Evolutionary conservation across 177 flowering plant species (phyloP), one percentile per base, ranked within the genome.

Genomic region (Vitis hybrid): DNA sequence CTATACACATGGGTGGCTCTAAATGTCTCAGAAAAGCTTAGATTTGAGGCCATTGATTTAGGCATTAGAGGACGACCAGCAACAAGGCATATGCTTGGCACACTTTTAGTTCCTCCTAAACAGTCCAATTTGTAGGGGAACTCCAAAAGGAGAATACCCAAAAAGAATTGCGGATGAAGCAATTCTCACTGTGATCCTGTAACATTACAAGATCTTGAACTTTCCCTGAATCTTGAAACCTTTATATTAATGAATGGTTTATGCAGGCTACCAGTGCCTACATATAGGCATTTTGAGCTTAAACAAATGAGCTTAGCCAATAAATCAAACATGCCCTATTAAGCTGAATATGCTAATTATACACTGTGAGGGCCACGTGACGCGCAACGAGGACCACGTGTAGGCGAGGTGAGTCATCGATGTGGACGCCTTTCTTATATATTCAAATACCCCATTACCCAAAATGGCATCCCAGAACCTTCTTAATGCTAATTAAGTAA

Each of bases 381-480:
- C 29, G 29, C 29, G 29, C 29, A 26, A 3, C 11, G 9, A 59
- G 33, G 26, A 57, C 59, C 73, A 72, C 26, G 64, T 58, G 69
- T 75, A 72, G 63, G 50, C 10, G 49, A 51, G 65, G 39, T 65
- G 78, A 72, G 59, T 76, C 75, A 64, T 65, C 39, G 5, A 50
- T 16, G 18, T 58, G 9, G 2, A 49, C 61, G 11, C 31, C 22
- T 58, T 10, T 65, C 55, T 4, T 26, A 3, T 13, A 33, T 71
- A 18, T 73, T 73, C 16, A 9, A 63, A 55, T 70, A 11, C 69
- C 60, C 70, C 75, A 74, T 72, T 77, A 65, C 72, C 56, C 13
- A 62, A 76, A 39, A 7, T 76, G 31, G 78, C 55, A 49, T 64
- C 52, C 77, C 55, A 72, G 81, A 77, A 78, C 11, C 78, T 79